phyloP scores from a whole-genome alignment of 2,329 filamentous ascomycete species.

The Harringtonia lauricola region DNA sequence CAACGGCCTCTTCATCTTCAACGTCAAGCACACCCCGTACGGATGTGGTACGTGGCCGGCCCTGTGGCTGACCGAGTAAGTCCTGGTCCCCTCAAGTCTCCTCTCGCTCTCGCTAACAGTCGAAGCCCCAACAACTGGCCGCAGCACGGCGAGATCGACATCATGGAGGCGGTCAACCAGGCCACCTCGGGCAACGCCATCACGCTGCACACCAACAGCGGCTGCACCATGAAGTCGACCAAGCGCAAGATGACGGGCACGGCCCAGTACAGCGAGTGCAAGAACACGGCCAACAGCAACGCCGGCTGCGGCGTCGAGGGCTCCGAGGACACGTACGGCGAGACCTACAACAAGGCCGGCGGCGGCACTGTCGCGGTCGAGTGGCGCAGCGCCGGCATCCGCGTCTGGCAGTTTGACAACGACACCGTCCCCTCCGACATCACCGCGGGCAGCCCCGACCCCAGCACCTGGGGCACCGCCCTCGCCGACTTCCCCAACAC shows the following conservation, averaged over 20 bases:
- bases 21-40: constrained; percentile 51
- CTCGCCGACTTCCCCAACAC: constrained; percentile 56
- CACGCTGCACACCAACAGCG: constrained; percentile 44
- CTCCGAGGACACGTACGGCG: constrained; percentile 33
- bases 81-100: neutral
- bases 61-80: constrained; percentile 50
- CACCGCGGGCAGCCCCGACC: constrained; percentile 37
- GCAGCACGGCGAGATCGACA: constrained; percentile 30
- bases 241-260: constrained; percentile 41
- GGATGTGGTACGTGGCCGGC: constrained; percentile 56
- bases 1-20: constrained; percentile 56
- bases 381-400: constrained; percentile 48
- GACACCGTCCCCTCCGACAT: constrained; percentile 40
- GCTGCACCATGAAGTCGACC: constrained; percentile 40
- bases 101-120: neutral
- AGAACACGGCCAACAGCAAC: constrained; percentile 31
- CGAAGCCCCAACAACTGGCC: constrained; percentile 45
- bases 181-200: constrained; percentile 42
- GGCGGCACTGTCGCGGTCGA: constrained; percentile 53
- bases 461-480: constrained; percentile 49
- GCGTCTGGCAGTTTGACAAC: constrained; percentile 49
- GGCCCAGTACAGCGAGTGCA: constrained; percentile 32
- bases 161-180: constrained; percentile 32
- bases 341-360: constrained; percentile 37
- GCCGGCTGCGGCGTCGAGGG: constrained; percentile 45